Percentiles rank a stretch among this genome's conserved stretches.
Conservation (phyloP, 352 stramenopile genomes). For the Phytophthora podocarpi region DNA sequence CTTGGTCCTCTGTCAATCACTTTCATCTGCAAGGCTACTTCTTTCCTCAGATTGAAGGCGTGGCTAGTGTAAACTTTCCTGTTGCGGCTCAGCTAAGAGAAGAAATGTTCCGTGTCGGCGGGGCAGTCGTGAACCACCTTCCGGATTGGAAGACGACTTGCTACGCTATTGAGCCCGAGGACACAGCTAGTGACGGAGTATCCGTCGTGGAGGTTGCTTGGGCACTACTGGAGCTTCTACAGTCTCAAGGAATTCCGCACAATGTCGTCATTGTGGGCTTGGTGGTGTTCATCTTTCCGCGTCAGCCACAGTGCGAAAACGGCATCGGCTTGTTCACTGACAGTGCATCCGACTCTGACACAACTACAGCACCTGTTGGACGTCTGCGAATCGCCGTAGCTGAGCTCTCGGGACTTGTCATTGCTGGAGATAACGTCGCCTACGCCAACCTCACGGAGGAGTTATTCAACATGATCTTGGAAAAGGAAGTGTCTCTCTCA, state of each 20-base stretch:
- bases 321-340: conserved; percentile 18
- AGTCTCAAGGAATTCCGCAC: conserved; percentile 44
- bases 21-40: conserved; percentile 78
- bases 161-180: conserved; percentile 34
- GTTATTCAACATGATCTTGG: conserved; percentile 44
- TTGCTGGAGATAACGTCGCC: conserved; percentile 36
- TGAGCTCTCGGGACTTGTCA: conserved; percentile 62
- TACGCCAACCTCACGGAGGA: conserved; percentile 49
- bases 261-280: conserved; percentile 55
- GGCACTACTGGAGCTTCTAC: conserved; percentile 48
- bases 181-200: neutral
- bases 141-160: conserved; percentile 56
- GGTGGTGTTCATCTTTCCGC: conserved; percentile 61
- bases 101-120: conserved; percentile 27
- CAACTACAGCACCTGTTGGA: neutral
- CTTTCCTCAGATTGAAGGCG: conserved; percentile 27
- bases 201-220: conserved; percentile 37
- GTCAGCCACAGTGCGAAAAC: conserved; percentile 60
- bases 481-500: conserved; percentile 54
- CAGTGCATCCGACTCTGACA: neutral
- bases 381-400: conserved; percentile 62
- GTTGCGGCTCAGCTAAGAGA: conserved; percentile 41
- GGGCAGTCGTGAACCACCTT: conserved; percentile 26
- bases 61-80: conserved; percentile 36
- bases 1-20: conserved; percentile 83